Conservation (phyloP, 345 rosid genomes). For the Acer campestre region DNA sequence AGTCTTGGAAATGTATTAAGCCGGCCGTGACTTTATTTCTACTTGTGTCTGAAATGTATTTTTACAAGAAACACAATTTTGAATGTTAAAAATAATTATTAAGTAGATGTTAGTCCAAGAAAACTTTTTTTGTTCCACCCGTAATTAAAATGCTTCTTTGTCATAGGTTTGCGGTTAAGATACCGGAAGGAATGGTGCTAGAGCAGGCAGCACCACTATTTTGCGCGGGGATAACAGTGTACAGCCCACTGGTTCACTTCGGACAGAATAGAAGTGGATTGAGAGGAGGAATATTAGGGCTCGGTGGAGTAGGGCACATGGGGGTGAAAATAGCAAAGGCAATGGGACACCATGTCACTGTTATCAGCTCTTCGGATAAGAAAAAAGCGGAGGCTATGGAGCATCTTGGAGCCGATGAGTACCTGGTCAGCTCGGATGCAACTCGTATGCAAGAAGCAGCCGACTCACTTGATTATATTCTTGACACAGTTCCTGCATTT, state of each 20-base stretch:
- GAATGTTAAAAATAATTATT: too few relatives aligned
- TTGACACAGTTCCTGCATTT: slow-evolving; percentile 81
- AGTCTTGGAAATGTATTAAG: too few relatives aligned
- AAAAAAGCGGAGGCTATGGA: slow-evolving; percentile 79
- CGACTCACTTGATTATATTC: slow-evolving; percentile 80
- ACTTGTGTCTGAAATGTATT: too few relatives aligned
- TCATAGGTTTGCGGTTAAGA: slow-evolving; percentile 75
- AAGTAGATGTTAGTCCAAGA: too few relatives aligned
- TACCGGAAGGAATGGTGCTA: slow-evolving; percentile 79
- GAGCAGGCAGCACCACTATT: slow-evolving; percentile 89
- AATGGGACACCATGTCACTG: slow-evolving; percentile 93
- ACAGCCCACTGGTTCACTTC: slow-evolving; percentile 83
- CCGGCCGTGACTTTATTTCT: too few relatives aligned
- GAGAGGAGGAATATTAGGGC: slow-evolving; percentile 83
- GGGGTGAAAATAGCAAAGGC: slow-evolving; percentile 95
- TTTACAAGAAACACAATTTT: too few relatives aligned
- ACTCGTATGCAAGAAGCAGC: slow-evolving; percentile 55
- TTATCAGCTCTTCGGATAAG: slow-evolving; percentile 91
- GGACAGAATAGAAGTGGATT: slow-evolving; percentile 60
- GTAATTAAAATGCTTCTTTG: too few relatives aligned
- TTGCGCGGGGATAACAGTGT: slow-evolving; percentile 86
- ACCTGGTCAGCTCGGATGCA: slow-evolving; percentile 71
- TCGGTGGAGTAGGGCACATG: slow-evolving; percentile 98
- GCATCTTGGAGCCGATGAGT: slow-evolving; percentile 85
- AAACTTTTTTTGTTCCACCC: too few relatives aligned